phyloP scores from a whole-genome alignment of 2,329 filamentous ascomycete species.

The Acephala macrosclerotiorum region DNA sequence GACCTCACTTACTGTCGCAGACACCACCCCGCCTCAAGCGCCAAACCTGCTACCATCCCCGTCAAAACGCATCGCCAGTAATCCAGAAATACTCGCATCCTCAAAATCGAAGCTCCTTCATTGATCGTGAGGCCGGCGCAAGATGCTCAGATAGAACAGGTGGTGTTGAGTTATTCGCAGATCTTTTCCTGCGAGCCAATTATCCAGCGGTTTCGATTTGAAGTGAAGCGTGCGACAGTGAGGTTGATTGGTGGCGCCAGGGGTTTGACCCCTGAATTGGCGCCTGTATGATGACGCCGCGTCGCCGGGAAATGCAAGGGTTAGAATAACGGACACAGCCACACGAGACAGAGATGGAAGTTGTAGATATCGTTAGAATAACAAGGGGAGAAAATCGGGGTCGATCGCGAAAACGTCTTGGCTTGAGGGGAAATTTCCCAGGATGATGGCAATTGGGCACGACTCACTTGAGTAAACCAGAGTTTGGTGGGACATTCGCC shows the following conservation, averaged over 20 bases:
- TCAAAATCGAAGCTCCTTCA: neutral
- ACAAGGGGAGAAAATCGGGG: neutral
- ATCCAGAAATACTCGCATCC: neutral
- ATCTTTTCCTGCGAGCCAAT: conserved; percentile 13
- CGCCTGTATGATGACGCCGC: conserved; percentile 25
- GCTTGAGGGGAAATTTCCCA: neutral
- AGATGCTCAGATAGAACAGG: neutral
- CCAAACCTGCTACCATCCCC: conserved; percentile 8
- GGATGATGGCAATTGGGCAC: too few species aligned
- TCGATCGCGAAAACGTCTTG: neutral
- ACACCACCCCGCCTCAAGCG: conserved; percentile 4
- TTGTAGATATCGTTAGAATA: neutral
- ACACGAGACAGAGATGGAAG: too few species aligned
- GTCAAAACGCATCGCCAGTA: neutral
- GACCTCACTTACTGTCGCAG: neutral
- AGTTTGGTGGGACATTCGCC: too few species aligned
- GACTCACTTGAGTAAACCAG: too few species aligned
- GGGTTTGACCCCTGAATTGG: conserved; percentile 23
- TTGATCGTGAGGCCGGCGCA: neutral
- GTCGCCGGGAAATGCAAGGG: neutral
- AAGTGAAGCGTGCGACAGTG: conserved; percentile 14
- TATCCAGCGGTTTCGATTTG: conserved; percentile 6
- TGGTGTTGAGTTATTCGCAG: conserved; percentile 7
- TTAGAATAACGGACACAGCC: neutral
- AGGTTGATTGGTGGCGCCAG: conserved; percentile 21